Percentiles rank a stretch among this genome's conserved stretches.
Conservation (phyloP, 768 basidiomycete genomes). For the Tremella fuciformis region DNA sequence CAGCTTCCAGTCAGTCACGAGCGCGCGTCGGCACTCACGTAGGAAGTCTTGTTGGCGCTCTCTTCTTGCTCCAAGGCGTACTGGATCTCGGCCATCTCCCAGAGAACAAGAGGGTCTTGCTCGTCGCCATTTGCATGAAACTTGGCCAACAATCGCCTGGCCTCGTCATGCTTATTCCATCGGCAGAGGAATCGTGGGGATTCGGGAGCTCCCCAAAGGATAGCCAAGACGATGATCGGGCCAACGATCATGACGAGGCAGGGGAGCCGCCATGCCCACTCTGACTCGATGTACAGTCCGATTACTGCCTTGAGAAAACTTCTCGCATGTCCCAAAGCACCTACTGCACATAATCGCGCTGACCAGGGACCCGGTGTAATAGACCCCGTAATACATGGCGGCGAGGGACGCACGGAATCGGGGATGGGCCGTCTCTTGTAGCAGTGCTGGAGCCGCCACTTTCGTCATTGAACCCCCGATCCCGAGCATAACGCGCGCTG, state of each 20-base stretch:
- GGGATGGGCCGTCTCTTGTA: constrained; percentile 41
- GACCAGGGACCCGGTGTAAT: constrained; percentile 16
- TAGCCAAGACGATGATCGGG: constrained; percentile 28
- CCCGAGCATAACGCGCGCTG: not conserved
- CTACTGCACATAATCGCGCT: constrained; percentile 4
- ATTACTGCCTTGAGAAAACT: not conserved
- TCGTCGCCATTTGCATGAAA: constrained; percentile 41
- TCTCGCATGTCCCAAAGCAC: too few relatives aligned
- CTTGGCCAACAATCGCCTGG: constrained; percentile 35
- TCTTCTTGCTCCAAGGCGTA: constrained; percentile 31
- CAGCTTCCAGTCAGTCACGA: too few relatives aligned
- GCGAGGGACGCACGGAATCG: constrained; percentile 30
- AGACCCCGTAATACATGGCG: constrained; percentile 27
- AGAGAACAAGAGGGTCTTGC: constrained; percentile 35
- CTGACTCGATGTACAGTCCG: not conserved
- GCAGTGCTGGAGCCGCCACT: constrained; percentile 31
- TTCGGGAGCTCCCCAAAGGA: constrained; percentile 26
- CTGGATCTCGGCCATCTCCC: constrained; percentile 39
- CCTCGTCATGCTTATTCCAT: constrained; percentile 30
- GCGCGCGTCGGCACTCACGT: not conserved
- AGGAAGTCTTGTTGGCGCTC: constrained; percentile 23
- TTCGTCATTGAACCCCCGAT: constrained; percentile 3
- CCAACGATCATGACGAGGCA: constrained; percentile 13
- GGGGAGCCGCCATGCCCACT: constrained; percentile 16
- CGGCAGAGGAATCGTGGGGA: constrained; percentile 36